Evolutionary conservation across 2,329 filamentous ascomycete species (phyloP), one percentile per base, ranked within the genome.

Genomic region (Xylariales sp.): DNA sequence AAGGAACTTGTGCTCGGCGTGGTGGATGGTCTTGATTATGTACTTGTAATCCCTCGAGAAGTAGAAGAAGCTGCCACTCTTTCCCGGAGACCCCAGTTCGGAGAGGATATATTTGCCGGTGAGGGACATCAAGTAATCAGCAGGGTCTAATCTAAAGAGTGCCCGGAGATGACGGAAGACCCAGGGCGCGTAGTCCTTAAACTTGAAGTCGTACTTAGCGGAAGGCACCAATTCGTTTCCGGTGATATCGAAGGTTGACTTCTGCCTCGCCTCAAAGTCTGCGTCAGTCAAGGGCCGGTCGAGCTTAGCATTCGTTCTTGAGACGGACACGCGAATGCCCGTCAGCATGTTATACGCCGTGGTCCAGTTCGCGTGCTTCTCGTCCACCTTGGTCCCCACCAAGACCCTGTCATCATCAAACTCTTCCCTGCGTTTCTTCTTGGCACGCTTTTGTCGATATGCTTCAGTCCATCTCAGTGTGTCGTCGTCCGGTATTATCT

Each of bases 121-220:
- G 57, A 98, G 70, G 6, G 93, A 98, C 82, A 98, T 94, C 46
- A 98, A 80, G 61, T 98, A 98, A 65, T 98, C 93, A 52, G 91
- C 93, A 16, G 93, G 93, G 60, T 98, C 93, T 42, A 97, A 79
- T 54, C 85, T 82, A 70, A 98, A 98, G 48, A 84, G 85, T 36
- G 81, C 73, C 51, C 93, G 86, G 31, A 98, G 76, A 65, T 89
- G 88, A 56, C 93, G 88, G 67, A 98, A 98, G 45, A 98, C 93
- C 90, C 91, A 97, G 43, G 93, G 93, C n/a, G 91, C 91, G 65
- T 98, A 98, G 68, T 98, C 93, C 70, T 98, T 98, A 76, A 98
- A 98, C 66, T 98, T 98, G 81, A 98, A 98, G 69, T 98, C 93
- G 71, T 98, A 98, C 68, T 98, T 97, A 53, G 93, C 90, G 47